Percentiles rank a stretch among this genome's conserved stretches.
Conservation (phyloP, 1,284 basidiomycete genomes). For the Gastroboletus turbinatus region DNA sequence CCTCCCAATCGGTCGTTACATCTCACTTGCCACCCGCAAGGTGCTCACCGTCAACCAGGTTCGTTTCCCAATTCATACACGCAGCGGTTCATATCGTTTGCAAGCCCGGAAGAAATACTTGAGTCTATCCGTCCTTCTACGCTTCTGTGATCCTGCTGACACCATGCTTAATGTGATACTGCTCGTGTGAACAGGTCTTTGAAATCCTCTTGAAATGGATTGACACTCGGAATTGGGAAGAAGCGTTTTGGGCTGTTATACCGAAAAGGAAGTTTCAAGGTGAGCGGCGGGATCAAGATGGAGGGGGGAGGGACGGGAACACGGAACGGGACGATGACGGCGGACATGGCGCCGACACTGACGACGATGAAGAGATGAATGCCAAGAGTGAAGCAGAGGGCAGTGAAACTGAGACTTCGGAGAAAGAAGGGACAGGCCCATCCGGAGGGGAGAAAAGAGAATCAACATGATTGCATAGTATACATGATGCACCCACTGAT, state of each 20-base stretch:
- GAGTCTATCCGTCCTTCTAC: not conserved
- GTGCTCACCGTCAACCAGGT: constrained; percentile 95
- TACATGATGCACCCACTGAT: too few relatives aligned
- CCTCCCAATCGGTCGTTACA: constrained; percentile 88
- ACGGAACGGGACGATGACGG: not conserved
- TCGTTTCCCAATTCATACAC: constrained; percentile 13
- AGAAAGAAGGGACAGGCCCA: not conserved
- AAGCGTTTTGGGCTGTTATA: constrained; percentile 82
- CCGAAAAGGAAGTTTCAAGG: constrained; percentile 81
- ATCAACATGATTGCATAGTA: not conserved
- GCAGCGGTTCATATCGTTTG: not conserved
- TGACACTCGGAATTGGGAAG: constrained; percentile 79
- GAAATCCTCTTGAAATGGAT: constrained; percentile 92
- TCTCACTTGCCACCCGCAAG: constrained; percentile 86
- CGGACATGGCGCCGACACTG: not conserved
- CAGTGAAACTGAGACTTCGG: not conserved
- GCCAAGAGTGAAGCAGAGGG: not conserved
- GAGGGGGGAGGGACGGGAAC: not conserved
- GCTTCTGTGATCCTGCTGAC: not conserved
- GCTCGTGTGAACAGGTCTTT: constrained; percentile 52
- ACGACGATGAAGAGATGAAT: not conserved
- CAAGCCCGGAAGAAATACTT: not conserved
- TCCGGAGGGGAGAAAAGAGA: not conserved
- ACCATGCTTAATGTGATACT: constrained; percentile 1
- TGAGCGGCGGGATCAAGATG: not conserved